A percentile compares a stretch with the other conserved stretches of the same genome.
These are phyloP conservation scores for Arthrobotrys entomopaga DNA, from an alignment of 2,329 filamentous ascomycete genomes.

Conservation along the genomic window DNA sequence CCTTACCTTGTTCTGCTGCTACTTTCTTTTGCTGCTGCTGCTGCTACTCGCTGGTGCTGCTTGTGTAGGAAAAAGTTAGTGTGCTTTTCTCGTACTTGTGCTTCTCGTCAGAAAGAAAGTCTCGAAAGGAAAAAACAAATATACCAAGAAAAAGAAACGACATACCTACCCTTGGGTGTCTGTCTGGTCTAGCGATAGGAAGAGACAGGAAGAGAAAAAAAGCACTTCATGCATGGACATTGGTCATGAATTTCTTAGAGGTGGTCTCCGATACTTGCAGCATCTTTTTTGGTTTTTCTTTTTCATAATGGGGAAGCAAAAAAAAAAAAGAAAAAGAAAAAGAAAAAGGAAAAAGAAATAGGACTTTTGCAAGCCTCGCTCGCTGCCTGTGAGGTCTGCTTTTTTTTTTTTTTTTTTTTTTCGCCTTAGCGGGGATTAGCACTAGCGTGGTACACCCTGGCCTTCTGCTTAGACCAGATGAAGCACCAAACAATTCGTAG, in stretches of 20 bases:
- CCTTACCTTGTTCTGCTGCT: no score
- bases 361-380: not conserved
- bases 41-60: not conserved
- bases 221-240: slow-evolving; percentile 28
- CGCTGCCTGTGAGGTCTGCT: not conserved
- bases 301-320: not conserved
- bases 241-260: slow-evolving; percentile 28
- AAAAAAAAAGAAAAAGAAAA: slow-evolving; percentile 3
- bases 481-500: slow-evolving; percentile 12
- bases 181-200: not conserved
- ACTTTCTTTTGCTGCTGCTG: no score
- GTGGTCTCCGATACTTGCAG: slow-evolving; percentile 24
- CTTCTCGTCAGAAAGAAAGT: not conserved
- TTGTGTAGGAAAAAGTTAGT: slow-evolving; percentile 5
- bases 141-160: slow-evolving; percentile 8
- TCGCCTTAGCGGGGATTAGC: slow-evolving; percentile 43
- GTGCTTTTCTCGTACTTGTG: not conserved
- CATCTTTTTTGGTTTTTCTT: slow-evolving; percentile 8
- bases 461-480: slow-evolving; percentile 19
- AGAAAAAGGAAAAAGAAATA: slow-evolving; percentile 5
- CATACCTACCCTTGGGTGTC: slow-evolving; percentile 12
- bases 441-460: slow-evolving; percentile 47
- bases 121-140: not conserved
- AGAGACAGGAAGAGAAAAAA: slow-evolving; percentile 12
- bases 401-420: slow-evolving; percentile 27